phyloP scores from a whole-genome alignment of 1,284 basidiomycete species.

The Ustanciosporium gigantosporum region DNA sequence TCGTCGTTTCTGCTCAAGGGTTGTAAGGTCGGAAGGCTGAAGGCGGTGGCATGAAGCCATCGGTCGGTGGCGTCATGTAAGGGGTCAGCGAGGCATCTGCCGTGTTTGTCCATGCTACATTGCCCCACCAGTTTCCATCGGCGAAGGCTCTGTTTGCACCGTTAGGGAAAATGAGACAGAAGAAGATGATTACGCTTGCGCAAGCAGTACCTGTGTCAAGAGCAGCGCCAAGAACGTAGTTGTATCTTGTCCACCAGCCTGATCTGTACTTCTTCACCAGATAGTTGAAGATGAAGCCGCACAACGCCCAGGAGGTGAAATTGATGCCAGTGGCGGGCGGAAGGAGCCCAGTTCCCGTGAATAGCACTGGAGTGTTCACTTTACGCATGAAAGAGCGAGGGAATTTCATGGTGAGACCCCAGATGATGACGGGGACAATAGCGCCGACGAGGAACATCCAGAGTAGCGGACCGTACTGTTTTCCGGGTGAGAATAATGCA shows the following conservation, averaged over 20 bases:
- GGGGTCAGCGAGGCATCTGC: slow-evolving; percentile 16
- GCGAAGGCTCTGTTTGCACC: slow-evolving; percentile 30
- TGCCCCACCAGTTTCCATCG: slow-evolving; percentile 48
- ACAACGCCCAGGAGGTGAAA: slow-evolving; percentile 60
- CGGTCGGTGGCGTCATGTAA: slow-evolving; percentile 9
- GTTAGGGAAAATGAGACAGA: slow-evolving; percentile 34
- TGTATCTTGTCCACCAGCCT: slow-evolving; percentile 62
- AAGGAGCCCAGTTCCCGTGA: slow-evolving; percentile 50
- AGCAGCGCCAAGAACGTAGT: slow-evolving; percentile 61
- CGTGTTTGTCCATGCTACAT: slow-evolving; percentile 46
- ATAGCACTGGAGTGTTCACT: slow-evolving; percentile 53
- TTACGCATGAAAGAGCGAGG: slow-evolving; percentile 39
- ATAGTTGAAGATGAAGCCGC: slow-evolving; percentile 64
- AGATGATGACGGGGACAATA: slow-evolving; percentile 49
- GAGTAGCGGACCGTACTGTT: slow-evolving; percentile 44
- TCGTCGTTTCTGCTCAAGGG: no score
- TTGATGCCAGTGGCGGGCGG: slow-evolving; percentile 61
- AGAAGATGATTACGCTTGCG: slow-evolving; percentile 40
- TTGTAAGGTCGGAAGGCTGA: slow-evolving; percentile 21
- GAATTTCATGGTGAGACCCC: slow-evolving; percentile 43
- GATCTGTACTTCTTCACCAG: slow-evolving; percentile 53
- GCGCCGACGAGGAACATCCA: slow-evolving; percentile 54
- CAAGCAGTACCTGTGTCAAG: slow-evolving; percentile 61
- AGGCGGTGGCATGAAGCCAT: slow-evolving; percentile 21
- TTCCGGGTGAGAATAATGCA: slow-evolving; percentile 45